Evolutionary conservation across 2,329 filamentous ascomycete genomes (phyloP), one percentile per base, ranked within the genome.

Genomic region (Ampelomyces quisqualis): DNA sequence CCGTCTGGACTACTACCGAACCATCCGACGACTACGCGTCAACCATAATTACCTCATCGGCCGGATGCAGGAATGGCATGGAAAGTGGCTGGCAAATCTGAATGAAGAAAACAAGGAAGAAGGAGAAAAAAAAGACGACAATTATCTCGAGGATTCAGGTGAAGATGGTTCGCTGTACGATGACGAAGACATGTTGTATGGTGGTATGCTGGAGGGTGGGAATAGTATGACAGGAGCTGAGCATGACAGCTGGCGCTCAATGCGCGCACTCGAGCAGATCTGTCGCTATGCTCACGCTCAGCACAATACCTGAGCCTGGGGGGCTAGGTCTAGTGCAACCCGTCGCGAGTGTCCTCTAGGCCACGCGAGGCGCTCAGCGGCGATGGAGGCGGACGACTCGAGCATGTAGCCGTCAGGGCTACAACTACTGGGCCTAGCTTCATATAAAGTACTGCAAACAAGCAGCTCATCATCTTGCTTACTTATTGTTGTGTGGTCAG

Each of bases 211-310:
- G 2, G 38, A 43, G 10, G 38, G 34, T n/a, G 45, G 43, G 1
- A 28, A 38, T 27, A 35, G 45, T 23, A 37, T 43, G 34, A 50
- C 49, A 7, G 47, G 41, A 2, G 47, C 43, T 20, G 47, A 55
- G 28, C 45, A 53, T 34, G 52, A 49, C 22, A 39, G 45, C 3
- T 37, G 39, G 34, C 47, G 40, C 7, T 57, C 42, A 4, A 51
- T 38, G 34, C 37, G 40, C 20, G 47, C 24, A 1, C 30, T 51
- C 2, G 22, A 53, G 29, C 33, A 22, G 22, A 36, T 49, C 10
- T 58, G 41, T 35, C 38, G 40, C 8, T 31, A 47, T 23, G 39
- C 48, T 34, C 38, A 40, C 31, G 33, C 23, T 38, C 29, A 23
- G 9, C 26, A 39, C 24, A 42, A 38, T 2, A n/a, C 7, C 8